These are phyloP conservation scores for Eimeria sp. DNA, from an alignment of 169 alveolate species.

Conservation along the genomic window DNA sequence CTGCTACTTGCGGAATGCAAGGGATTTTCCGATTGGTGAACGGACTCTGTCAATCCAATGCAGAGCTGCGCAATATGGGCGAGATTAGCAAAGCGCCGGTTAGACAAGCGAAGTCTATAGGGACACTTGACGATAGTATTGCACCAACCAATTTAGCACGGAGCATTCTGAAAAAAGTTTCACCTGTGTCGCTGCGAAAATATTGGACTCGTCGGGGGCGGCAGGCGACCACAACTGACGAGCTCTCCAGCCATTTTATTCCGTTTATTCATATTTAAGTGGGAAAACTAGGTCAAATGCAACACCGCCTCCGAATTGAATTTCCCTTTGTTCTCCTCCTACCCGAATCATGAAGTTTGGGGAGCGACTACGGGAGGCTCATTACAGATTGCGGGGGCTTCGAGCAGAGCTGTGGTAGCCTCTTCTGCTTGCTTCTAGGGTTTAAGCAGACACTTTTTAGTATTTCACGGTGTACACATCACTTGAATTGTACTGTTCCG, in stretches of 20 bases:
- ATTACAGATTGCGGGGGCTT: slow-evolving; percentile 41
- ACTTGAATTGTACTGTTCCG: neutral
- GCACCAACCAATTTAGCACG: neutral
- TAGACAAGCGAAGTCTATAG: neutral
- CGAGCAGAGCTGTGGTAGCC: slow-evolving; percentile 29
- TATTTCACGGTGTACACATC: slow-evolving; percentile 31
- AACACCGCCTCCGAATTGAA: neutral
- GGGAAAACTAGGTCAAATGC: neutral
- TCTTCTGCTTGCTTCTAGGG: slow-evolving; percentile 14
- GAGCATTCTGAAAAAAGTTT: neutral
- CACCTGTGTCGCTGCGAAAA: too few species aligned
- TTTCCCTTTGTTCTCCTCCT: neutral
- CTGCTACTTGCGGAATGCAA: neutral
- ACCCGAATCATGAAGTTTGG: neutral
- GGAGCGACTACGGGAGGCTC: slow-evolving; percentile 47
- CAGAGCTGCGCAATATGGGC: neutral
- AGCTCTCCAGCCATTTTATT: neutral
- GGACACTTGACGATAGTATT: neutral
- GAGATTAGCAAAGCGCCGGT: neutral
- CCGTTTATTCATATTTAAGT: neutral
- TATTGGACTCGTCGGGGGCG: neutral
- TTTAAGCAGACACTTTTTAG: neutral
- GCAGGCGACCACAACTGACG: neutral
- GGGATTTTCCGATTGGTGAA: neutral
- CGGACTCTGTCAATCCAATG: neutral